Evolutionary conservation across 805 yeast species (phyloP).

Genomic region (Yamadazyma paraphyllophila): DNA sequence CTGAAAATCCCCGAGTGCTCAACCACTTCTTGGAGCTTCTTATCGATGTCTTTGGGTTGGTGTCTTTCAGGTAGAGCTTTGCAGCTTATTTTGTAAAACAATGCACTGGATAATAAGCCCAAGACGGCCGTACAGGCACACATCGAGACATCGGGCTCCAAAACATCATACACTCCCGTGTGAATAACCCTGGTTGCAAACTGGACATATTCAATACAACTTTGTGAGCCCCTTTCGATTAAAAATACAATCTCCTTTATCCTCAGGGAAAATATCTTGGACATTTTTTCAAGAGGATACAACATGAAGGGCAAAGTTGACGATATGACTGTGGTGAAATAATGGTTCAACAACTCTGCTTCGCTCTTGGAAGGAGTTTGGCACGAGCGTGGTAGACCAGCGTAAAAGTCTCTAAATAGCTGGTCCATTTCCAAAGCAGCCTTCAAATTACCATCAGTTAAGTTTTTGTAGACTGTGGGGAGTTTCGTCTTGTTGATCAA

Average conservation of each 20-base stretch:
- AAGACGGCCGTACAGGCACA: slow-evolving; percentile 3
- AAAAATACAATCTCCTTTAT: neutral
- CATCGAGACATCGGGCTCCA: slow-evolving; percentile 2
- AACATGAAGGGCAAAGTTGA: slow-evolving; percentile 1
- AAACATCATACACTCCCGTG: neutral
- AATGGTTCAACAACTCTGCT: slow-evolving; percentile 6
- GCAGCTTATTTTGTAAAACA: slow-evolving; percentile 5
- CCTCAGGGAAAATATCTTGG: neutral
- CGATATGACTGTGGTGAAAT: neutral
- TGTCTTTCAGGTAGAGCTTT: slow-evolving; percentile 3
- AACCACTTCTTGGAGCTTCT: neutral
- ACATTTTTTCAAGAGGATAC: slow-evolving; percentile 2
- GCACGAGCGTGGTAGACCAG: neutral
- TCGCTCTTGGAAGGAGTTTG: neutral
- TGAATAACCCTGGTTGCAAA: neutral
- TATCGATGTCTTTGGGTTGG: neutral
- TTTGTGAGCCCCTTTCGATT: slow-evolving; percentile 1
- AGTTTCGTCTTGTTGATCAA: slow-evolving; percentile 6
- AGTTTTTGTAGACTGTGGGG: slow-evolving; percentile 1
- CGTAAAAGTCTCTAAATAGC: neutral
- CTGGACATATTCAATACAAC: slow-evolving; percentile 3
- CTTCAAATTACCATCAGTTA: slow-evolving; percentile 7
- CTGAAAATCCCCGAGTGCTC: neutral
- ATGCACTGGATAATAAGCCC: slow-evolving; percentile 4
- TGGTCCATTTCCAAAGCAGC: slow-evolving; percentile 1